Conservation (phyloP, 2,329 filamentous ascomycete genomes). For the Periconia sp. region DNA sequence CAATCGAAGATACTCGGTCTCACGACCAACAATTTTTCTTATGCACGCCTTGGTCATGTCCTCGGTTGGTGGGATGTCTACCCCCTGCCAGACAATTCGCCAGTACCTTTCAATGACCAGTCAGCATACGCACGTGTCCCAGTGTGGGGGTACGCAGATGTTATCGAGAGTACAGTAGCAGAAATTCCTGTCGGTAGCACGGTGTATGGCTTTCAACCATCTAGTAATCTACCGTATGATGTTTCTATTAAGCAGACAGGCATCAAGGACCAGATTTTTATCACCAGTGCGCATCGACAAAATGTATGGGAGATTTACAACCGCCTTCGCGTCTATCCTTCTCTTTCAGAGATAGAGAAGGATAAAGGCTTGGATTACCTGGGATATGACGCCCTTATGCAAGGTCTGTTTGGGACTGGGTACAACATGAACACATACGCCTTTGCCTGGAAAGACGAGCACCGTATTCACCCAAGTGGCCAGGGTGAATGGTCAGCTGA, state of each 20-base stretch:
- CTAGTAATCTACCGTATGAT: conserved; percentile 46
- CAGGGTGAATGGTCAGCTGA: conserved; percentile 21
- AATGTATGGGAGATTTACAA: conserved; percentile 55
- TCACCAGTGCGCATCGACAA: conserved; percentile 45
- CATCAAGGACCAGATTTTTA: conserved; percentile 40
- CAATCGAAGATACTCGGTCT: conserved; percentile 25
- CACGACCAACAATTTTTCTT: conserved; percentile 33
- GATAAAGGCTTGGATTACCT: conserved; percentile 10
- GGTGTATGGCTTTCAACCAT: conserved; percentile 55
- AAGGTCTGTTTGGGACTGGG: conserved; percentile 21
- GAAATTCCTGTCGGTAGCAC: conserved; percentile 41
- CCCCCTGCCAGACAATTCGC: conserved; percentile 47
- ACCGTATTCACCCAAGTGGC: conserved; percentile 21
- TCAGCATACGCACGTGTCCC: conserved; percentile 54
- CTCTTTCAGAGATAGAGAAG: conserved; percentile 14
- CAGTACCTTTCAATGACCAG: conserved; percentile 45
- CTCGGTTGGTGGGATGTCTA: conserved; percentile 53
- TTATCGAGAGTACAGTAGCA: conserved; percentile 50
- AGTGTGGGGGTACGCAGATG: conserved; percentile 56
- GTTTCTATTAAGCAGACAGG: conserved; percentile 43
- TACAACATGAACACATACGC: conserved; percentile 24
- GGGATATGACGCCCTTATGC: conserved; percentile 26
- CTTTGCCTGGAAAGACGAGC: conserved; percentile 24
- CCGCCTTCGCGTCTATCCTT: conserved; percentile 38
- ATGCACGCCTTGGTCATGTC: conserved; percentile 26